Percentiles rank a stretch among this genome's conserved stretches.
Evolutionary conservation across 176 grass and related monocot species (phyloP).

Genomic region (Poa annua): DNA sequence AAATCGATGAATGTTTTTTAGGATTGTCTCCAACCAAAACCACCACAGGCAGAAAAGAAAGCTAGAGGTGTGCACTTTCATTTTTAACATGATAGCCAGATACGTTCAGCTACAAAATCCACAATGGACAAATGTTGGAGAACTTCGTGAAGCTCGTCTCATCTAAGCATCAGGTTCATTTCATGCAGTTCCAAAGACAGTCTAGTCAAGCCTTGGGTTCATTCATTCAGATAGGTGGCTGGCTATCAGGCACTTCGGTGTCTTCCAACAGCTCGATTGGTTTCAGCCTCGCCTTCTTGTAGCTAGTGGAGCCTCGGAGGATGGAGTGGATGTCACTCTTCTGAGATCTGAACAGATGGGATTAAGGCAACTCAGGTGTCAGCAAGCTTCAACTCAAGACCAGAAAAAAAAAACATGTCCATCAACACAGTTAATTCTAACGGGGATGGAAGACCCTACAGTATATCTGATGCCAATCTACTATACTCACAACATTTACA

Average conservation of each 20-base stretch:
- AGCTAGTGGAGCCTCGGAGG: slow-evolving; percentile 73
- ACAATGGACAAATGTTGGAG: not conserved
- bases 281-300: slow-evolving; percentile 72
- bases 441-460: not conserved
- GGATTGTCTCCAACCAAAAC: not conserved
- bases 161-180: not conserved
- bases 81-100: not conserved
- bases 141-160: not conserved
- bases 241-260: slow-evolving; percentile 57
- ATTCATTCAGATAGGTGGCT: slow-evolving; percentile 45
- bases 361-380: slow-evolving; percentile 18
- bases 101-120: not conserved
- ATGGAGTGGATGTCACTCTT: slow-evolving; percentile 56
- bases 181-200: slow-evolving; percentile 38
- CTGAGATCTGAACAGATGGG: slow-evolving; percentile 61
- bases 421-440: not conserved
- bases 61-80: not conserved
- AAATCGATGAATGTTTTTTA: not conserved
- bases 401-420: not conserved
- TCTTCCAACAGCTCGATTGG: slow-evolving; percentile 57
- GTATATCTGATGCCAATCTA: not conserved
- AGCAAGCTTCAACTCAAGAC: slow-evolving; percentile 10
- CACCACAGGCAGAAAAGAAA: not conserved
- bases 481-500: not conserved
- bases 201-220: not conserved